Conservation (phyloP, 2,329 filamentous ascomycete genomes). For the Sarocladium strictum region DNA sequence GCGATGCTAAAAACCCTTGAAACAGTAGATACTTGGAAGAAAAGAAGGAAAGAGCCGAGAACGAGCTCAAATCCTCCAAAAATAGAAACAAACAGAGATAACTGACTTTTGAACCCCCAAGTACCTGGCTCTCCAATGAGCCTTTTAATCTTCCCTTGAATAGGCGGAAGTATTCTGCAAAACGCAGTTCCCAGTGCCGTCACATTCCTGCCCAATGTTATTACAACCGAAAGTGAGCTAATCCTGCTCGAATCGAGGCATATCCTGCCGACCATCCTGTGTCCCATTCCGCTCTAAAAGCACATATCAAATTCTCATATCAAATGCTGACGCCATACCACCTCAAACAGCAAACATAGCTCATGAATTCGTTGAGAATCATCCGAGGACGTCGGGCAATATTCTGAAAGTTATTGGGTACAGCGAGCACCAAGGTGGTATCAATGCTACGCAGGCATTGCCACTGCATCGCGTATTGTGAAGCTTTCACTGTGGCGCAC, state of each 20-base stretch:
- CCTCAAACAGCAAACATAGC: background rate
- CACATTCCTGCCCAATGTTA: background rate
- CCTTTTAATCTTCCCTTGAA: constrained; percentile 2
- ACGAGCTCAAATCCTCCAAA: background rate
- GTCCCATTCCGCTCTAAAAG: constrained; percentile 1
- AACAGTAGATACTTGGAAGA: no score
- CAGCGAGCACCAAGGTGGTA: background rate
- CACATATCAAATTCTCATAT: background rate
- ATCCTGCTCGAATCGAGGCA: background rate
- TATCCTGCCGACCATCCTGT: background rate
- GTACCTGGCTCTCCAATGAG: constrained; percentile 2
- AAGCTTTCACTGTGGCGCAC: background rate
- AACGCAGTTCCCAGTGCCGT: background rate
- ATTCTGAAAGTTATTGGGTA: background rate
- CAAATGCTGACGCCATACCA: background rate
- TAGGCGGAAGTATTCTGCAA: background rate
- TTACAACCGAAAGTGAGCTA: constrained; percentile 1
- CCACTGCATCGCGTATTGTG: background rate
- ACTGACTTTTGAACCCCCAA: background rate
- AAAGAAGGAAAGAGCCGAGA: no score
- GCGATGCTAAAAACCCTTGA: no score
- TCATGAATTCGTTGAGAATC: constrained; percentile 6
- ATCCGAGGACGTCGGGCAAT: background rate
- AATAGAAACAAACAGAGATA: no score
- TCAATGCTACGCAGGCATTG: background rate